Percentiles rank a stretch among this genome's conserved stretches.
Conservation (phyloP, 371 early-diverging fungal species). For the Rhizomucor pusillus region DNA sequence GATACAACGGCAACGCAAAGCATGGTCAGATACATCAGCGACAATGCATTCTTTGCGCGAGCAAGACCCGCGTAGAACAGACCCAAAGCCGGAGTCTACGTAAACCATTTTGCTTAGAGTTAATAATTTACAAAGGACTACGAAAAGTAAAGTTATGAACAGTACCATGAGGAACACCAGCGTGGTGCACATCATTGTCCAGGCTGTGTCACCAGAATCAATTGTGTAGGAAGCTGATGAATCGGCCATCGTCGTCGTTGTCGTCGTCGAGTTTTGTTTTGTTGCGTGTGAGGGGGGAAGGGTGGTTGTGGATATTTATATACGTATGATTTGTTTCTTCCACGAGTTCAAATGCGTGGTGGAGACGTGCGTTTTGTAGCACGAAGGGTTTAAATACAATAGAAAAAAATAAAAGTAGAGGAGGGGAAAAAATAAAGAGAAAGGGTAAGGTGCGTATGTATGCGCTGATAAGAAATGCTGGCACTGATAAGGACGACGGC, state of each 20-base stretch:
- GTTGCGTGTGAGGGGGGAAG: background rate
- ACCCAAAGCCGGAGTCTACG: slow-evolving; percentile 66
- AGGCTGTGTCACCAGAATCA: slow-evolving; percentile 72
- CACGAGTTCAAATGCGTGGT: background rate
- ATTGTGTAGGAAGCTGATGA: slow-evolving; percentile 10
- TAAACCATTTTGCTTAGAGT: background rate
- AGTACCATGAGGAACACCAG: slow-evolving; percentile 48
- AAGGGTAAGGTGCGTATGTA: slow-evolving; percentile 1
- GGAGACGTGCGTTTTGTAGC: background rate
- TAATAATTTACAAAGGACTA: background rate
- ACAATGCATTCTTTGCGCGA: slow-evolving; percentile 75
- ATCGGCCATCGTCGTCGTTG: background rate
- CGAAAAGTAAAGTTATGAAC: too few species aligned
- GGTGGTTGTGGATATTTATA: background rate
- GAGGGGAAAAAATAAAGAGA: background rate
- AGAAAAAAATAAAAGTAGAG: too few species aligned
- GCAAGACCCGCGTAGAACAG: slow-evolving; percentile 87
- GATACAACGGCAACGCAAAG: slow-evolving; percentile 80
- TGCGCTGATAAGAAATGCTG: slow-evolving; percentile 4
- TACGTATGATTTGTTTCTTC: background rate
- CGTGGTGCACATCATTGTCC: slow-evolving; percentile 53
- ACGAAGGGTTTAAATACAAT: background rate
- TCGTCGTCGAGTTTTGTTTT: background rate
- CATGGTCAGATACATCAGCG: slow-evolving; percentile 77
- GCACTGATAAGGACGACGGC: too few species aligned